These are phyloP conservation scores for Diaporthe citriasiana DNA, from an alignment of 2,329 filamentous ascomycete genomes.

Conservation along the genomic window DNA sequence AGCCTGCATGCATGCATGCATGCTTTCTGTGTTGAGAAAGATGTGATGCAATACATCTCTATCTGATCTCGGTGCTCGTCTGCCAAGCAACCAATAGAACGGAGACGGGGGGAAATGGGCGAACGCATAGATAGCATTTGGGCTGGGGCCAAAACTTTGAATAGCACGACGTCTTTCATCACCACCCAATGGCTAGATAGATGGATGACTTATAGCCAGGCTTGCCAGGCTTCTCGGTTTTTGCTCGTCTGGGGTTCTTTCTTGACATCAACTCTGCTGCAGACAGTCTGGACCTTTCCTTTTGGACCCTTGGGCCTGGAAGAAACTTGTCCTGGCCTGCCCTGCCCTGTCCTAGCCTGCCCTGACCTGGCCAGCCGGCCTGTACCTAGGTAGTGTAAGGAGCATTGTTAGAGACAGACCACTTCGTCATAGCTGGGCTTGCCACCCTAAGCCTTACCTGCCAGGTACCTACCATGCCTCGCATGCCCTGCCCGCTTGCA, in stretches of 20 bases:
- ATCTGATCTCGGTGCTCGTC: not conserved
- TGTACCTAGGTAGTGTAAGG: not conserved
- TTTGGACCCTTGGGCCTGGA: no score
- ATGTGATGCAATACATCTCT: constrained; percentile 17
- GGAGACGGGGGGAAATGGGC: not conserved
- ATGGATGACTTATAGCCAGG: no score
- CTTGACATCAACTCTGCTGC: no score
- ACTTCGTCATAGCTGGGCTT: constrained; percentile 40
- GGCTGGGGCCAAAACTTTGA: no score
- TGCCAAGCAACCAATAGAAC: not conserved
- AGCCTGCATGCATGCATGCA: not conserved
- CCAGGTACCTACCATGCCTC: constrained; percentile 3
- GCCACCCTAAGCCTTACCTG: constrained; percentile 34
- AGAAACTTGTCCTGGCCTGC: no score
- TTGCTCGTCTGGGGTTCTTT: no score
- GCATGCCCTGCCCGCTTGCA: constrained; percentile 13
- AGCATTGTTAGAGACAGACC: not conserved
- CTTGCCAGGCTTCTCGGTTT: no score
- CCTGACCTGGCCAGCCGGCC: not conserved
- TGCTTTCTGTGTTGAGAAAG: not conserved
- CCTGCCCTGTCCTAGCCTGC: no score
- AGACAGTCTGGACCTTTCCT: not conserved
- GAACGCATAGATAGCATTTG: not conserved
- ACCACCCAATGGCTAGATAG: no score
- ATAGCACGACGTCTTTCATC: no score